Evolutionary conservation across 441 rosid genomes (phyloP).

Genomic region (Euphorbia schlechtendalii): DNA sequence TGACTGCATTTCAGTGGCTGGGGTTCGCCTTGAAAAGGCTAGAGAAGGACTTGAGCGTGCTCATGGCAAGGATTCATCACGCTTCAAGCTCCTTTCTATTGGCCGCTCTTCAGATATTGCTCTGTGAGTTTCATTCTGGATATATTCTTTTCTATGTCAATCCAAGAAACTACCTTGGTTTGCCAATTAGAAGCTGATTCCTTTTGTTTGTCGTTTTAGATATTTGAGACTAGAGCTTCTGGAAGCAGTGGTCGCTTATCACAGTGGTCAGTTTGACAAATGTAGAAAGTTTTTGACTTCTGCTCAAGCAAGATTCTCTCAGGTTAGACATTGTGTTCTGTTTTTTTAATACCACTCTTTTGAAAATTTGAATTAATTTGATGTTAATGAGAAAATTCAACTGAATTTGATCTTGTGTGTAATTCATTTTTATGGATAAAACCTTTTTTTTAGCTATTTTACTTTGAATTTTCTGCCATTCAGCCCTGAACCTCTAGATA

Average conservation of each 20-base stretch:
- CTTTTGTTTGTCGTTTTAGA: slow-evolving; percentile 28
- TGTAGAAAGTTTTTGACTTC: slow-evolving; percentile 53
- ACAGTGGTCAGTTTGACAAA: slow-evolving; percentile 59
- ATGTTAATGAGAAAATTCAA: not conserved
- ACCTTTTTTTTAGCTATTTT: not conserved
- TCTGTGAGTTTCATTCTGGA: slow-evolving; percentile 41
- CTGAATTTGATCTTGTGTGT: not conserved
- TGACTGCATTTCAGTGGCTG: slow-evolving; percentile 71
- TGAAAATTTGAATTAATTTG: too few relatives aligned
- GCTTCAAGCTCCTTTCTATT: slow-evolving; percentile 72
- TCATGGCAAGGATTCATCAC: slow-evolving; percentile 79
- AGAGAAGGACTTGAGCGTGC: slow-evolving; percentile 84
- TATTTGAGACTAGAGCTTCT: slow-evolving; percentile 77
- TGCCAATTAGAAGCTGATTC: slow-evolving; percentile 12
- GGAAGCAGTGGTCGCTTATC: slow-evolving; percentile 92
- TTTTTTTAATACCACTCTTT: too few relatives aligned
- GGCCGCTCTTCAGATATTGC: slow-evolving; percentile 71
- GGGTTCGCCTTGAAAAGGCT: slow-evolving; percentile 66
- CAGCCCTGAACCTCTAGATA: not conserved
- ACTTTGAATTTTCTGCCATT: not conserved
- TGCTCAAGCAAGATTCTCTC: slow-evolving; percentile 57
- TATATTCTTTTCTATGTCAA: slow-evolving; percentile 1
- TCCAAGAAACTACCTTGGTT: slow-evolving; percentile 11
- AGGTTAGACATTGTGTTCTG: slow-evolving; percentile 44
- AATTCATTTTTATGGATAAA: not conserved